phyloP scores from a whole-genome alignment of 2,329 filamentous ascomycete genomes.

The Ramichloridium luteum region DNA sequence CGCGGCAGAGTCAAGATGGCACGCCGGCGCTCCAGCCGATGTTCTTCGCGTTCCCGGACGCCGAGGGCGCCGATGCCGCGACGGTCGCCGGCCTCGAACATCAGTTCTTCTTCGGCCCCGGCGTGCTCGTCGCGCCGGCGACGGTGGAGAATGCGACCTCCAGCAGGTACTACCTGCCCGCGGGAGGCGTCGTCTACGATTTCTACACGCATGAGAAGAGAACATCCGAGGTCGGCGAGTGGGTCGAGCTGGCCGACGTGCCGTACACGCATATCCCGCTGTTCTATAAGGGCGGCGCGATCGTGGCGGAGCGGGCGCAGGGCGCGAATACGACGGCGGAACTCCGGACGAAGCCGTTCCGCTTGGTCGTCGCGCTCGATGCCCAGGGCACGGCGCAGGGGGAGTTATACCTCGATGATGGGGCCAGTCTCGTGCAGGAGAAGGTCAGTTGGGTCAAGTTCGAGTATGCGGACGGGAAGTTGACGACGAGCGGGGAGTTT shows the following conservation, averaged over 20 bases:
- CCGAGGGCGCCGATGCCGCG: no score
- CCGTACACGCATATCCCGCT: conserved; percentile 49
- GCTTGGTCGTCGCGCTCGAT: conserved; percentile 56
- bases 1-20: conserved; percentile 48
- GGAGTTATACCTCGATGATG: conserved; percentile 65
- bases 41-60: conserved; percentile 57
- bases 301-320: conserved; percentile 47
- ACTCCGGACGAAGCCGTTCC: conserved; percentile 54
- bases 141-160: conserved; percentile 39
- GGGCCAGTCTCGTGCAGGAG: conserved; percentile 51
- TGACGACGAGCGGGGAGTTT: conserved; percentile 43
- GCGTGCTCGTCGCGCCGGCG: conserved; percentile 46
- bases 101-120: conserved; percentile 49
- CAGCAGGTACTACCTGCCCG: conserved; percentile 44
- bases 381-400: conserved; percentile 52
- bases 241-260: conserved; percentile 33
- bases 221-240: conserved; percentile 33
- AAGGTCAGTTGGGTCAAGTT: conserved; percentile 48
- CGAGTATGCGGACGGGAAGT: conserved; percentile 40
- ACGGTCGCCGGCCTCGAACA: conserved; percentile 38
- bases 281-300: conserved; percentile 52
- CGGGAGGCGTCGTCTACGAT: conserved; percentile 50
- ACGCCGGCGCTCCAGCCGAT: conserved; percentile 56
- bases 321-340: conserved; percentile 51
- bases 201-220: conserved; percentile 42